Base-by-base conservation (phyloP, 2,329 filamentous ascomycete species). In the Metarhizium guizhouense region DNA sequence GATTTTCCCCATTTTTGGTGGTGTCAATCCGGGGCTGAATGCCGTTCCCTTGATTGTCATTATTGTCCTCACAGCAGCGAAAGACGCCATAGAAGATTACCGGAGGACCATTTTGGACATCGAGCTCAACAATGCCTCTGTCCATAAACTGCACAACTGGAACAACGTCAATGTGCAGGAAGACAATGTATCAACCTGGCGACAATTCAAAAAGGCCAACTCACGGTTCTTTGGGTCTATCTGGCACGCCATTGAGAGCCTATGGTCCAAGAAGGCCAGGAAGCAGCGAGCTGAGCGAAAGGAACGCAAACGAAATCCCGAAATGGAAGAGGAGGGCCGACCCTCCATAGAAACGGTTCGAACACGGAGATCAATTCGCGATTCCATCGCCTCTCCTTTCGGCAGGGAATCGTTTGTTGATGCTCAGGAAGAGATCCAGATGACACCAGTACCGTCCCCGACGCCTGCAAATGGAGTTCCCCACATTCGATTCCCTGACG, bases 1-100 rank as follows among this genome's bases (percentile, higher is more conserved):
- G 94, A 89, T 95, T 68, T 97, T 97, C 73, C 85, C 90, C 59
- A 96, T 99, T 61, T 99, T 99, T 68, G 94, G 94, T 65, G 92
- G 87, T 59, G 82, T 84, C 36, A 96, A 96, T 67, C 93, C 94
- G 18, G 94, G 88, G 45, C 77, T 99, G 47, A 93, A 91, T 67
- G 85, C 93, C 5, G 90, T 94, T 25, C 94, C 94, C 54, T 77
- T 99, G 61, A 96, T 99, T 62, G 86, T 96, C 65, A 97, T 99
- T 71, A 79, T 99, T 54, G 74, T 82, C 58, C 82, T 96, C 54
- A 99, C 94, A 2, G 86, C 90, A 32, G 82, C 96, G 70, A 99
- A 97, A 72, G 94, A 99, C 69, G 94, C 86, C 18, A 86, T 97
- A 60, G 94, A 99, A 72, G 94, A 99, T 73, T 97, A 90, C 77